A percentile compares a stretch with the other conserved stretches of the same genome.
These are phyloP conservation scores for Colletotrichum sidae DNA, from an alignment of 2,329 filamentous ascomycete genomes.

Conservation along the genomic window DNA sequence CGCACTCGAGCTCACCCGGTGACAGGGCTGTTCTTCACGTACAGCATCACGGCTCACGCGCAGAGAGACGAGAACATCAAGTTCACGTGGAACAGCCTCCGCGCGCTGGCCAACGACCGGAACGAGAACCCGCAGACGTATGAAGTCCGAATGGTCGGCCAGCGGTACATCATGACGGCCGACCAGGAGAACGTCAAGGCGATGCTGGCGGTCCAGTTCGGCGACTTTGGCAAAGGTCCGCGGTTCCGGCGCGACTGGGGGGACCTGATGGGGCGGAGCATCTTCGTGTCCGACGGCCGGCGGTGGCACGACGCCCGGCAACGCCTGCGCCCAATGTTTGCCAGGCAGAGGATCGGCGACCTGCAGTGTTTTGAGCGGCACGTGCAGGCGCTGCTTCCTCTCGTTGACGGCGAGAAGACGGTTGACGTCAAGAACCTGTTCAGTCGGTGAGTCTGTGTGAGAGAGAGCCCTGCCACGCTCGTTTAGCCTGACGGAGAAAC, in stretches of 20 bases:
- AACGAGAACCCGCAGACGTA: slow-evolving; percentile 14
- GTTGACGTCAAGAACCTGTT: slow-evolving; percentile 65
- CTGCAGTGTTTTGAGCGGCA: slow-evolving; percentile 70
- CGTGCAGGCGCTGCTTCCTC: slow-evolving; percentile 65
- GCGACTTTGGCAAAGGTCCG: slow-evolving; percentile 61
- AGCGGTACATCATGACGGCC: slow-evolving; percentile 53
- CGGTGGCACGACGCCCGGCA: slow-evolving; percentile 64
- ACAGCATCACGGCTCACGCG: slow-evolving; percentile 12
- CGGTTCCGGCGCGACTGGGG: slow-evolving; percentile 54
- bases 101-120: neutral
- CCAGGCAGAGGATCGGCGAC: slow-evolving; percentile 58
- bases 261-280: slow-evolving; percentile 64
- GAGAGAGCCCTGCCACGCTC: no score
- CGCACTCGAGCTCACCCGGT: no score
- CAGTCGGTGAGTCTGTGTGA: neutral
- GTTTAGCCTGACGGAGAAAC: no score
- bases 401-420: slow-evolving; percentile 63
- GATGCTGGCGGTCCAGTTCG: slow-evolving; percentile 63
- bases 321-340: slow-evolving; percentile 65
- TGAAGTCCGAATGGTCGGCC: slow-evolving; percentile 12
- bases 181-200: slow-evolving; percentile 63
- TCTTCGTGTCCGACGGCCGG: slow-evolving; percentile 64
- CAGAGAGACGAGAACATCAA: slow-evolving; percentile 15
- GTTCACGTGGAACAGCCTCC: slow-evolving; percentile 8
- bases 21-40: neutral